Conservation (phyloP, 2,329 filamentous ascomycete species). For the Bipolaris victoriae region DNA sequence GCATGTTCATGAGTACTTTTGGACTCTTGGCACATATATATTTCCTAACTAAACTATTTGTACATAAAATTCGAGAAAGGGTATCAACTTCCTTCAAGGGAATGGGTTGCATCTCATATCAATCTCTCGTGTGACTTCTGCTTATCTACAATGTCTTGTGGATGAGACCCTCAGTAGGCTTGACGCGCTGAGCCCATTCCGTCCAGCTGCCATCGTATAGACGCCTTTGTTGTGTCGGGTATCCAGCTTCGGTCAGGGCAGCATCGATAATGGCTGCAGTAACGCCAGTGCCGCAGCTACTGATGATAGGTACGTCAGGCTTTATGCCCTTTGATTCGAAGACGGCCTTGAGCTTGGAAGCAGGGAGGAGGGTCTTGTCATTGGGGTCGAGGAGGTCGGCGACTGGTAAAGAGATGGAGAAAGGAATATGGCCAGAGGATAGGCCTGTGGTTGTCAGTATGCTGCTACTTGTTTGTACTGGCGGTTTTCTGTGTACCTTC, state of each 20-base stretch:
- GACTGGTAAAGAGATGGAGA: constrained; percentile 83
- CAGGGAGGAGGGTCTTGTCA: constrained; percentile 79
- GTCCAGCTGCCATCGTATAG: constrained; percentile 99
- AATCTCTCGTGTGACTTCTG: background rate
- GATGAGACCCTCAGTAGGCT: constrained; percentile 67
- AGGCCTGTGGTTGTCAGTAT: constrained; percentile 53
- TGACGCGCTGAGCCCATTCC: constrained; percentile 75
- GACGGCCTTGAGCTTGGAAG: constrained; percentile 72
- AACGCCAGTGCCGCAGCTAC: constrained; percentile 90
- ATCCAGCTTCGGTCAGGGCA: constrained; percentile 79
- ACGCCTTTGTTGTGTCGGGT: constrained; percentile 70
- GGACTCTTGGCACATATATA: background rate
- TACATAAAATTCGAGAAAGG: constrained; percentile 4
- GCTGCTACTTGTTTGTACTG: background rate
- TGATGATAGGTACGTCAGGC: constrained; percentile 79
- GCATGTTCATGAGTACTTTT: background rate
- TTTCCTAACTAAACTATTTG: background rate
- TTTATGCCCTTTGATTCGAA: constrained; percentile 84
- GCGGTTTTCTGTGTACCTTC: constrained; percentile 58
- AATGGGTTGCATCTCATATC: background rate
- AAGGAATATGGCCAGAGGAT: constrained; percentile 89
- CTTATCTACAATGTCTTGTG: constrained; percentile 51
- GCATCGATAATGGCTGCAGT: constrained; percentile 91
- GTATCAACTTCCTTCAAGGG: constrained; percentile 11
- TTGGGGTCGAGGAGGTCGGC: constrained; percentile 78